Evolutionary conservation across 176 grass and related monocot species (phyloP).

Genomic region (Aegilops sharonensis): DNA sequence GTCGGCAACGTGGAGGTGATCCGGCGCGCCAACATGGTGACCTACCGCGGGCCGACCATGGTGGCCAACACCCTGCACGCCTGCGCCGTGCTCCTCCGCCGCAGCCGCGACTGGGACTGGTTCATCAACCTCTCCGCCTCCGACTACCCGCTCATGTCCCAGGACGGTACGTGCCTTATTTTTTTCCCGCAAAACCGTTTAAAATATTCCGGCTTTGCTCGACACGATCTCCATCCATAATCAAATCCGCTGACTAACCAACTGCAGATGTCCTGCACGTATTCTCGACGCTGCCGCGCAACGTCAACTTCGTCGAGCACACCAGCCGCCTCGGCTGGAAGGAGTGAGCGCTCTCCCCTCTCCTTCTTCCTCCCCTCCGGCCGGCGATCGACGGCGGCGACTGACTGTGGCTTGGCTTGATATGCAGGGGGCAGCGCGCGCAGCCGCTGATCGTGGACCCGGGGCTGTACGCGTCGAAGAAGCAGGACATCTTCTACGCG

Average conservation of each 20-base stretch:
- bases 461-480: conserved; percentile 57
- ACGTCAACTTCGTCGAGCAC: conserved; percentile 90
- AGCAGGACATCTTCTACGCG: conserved; percentile 78
- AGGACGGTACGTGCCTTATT: conserved; percentile 52
- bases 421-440: conserved; percentile 46
- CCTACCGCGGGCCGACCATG: conserved; percentile 92
- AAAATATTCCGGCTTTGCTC: not conserved
- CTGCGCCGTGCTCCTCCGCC: conserved; percentile 76
- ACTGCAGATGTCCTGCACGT: conserved; percentile 64
- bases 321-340: conserved; percentile 86
- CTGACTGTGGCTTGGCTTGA: not conserved
- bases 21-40: conserved; percentile 81
- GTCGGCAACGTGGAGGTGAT: conserved; percentile 76
- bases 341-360: conserved; percentile 46
- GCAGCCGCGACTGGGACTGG: conserved; percentile 79
- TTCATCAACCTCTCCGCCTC: conserved; percentile 98
- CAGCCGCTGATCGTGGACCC: conserved; percentile 78
- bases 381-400: not conserved
- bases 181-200: too few relatives aligned
- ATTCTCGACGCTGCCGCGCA: conserved; percentile 63
- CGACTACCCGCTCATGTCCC: conserved; percentile 86
- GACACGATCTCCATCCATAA: not conserved
- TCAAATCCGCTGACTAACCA: not conserved
- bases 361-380: not conserved
- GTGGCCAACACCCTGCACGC: conserved; percentile 92